These are phyloP conservation scores for Cruciata laevipes DNA, from an alignment of 257 asterid species.

Conservation along the genomic window DNA sequence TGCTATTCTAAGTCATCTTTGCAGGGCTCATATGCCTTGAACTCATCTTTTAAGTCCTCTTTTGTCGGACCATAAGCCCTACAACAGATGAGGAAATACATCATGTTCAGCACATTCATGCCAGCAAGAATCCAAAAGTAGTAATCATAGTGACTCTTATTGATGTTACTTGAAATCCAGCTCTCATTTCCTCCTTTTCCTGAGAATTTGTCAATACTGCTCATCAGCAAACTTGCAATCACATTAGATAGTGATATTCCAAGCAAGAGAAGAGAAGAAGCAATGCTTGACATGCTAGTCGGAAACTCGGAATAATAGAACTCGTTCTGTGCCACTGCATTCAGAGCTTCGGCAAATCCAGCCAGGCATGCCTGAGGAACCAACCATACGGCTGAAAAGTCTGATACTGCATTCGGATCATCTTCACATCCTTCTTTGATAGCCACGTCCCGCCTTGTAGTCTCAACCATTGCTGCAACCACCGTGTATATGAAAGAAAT, in stretches of 20 bases:
- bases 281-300: conserved; percentile 64
- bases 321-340: conserved; percentile 49
- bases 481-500: conserved; percentile 43
- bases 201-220: conserved; percentile 26
- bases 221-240: conserved; percentile 49
- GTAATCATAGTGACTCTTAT: conserved; percentile 54
- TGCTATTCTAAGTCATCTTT: neutral
- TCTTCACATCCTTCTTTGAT: conserved; percentile 20
- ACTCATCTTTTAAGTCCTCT: conserved; percentile 20
- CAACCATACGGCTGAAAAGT: conserved; percentile 67
- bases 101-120: conserved; percentile 38
- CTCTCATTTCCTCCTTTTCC: conserved; percentile 41
- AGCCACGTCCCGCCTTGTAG: conserved; percentile 28
- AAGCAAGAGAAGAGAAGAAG: conserved; percentile 32
- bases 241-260: conserved; percentile 41
- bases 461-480: conserved; percentile 44
- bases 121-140: conserved; percentile 56
- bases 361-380: conserved; percentile 47
- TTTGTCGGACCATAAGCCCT: conserved; percentile 40
- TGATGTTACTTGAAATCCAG: conserved; percentile 56
- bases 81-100: conserved; percentile 46
- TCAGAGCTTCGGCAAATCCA: conserved; percentile 55
- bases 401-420: conserved; percentile 4
- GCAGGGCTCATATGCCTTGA: conserved; percentile 15
- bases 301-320: conserved; percentile 63